These are phyloP conservation scores for Fusarium sp. DNA, from an alignment of 2,329 filamentous ascomycete genomes.

Conservation along the genomic window DNA sequence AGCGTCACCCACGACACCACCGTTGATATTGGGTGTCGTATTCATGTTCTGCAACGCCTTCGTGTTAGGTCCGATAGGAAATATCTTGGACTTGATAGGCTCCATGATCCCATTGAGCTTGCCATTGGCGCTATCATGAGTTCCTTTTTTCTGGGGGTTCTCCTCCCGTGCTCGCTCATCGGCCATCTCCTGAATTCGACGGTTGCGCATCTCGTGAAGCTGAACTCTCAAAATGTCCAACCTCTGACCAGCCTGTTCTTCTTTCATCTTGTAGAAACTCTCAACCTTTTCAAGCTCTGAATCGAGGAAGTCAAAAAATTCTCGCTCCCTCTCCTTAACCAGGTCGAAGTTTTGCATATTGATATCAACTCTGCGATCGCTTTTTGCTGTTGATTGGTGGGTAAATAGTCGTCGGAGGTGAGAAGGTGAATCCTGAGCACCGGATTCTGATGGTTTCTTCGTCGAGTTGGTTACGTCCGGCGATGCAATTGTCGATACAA, in stretches of 20 bases:
- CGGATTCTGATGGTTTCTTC: slow-evolving; percentile 35
- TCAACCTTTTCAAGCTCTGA: slow-evolving; percentile 91
- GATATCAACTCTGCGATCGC: slow-evolving; percentile 54
- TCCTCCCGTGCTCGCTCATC: slow-evolving; percentile 53
- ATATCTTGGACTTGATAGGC: slow-evolving; percentile 65
- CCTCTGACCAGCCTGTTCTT: slow-evolving; percentile 82
- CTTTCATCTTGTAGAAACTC: slow-evolving; percentile 86
- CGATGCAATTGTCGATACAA: slow-evolving; percentile 36
- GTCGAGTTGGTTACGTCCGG: slow-evolving; percentile 14
- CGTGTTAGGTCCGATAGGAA: slow-evolving; percentile 70
- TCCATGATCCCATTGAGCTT: slow-evolving; percentile 59
- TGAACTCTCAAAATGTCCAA: slow-evolving; percentile 81
- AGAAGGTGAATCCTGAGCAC: slow-evolving; percentile 44
- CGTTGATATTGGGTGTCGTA: slow-evolving; percentile 58
- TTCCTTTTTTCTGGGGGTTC: slow-evolving; percentile 33
- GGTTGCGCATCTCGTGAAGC: slow-evolving; percentile 91
- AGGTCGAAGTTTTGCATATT: slow-evolving; percentile 64
- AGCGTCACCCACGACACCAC: slow-evolving; percentile 46
- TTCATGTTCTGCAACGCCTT: slow-evolving; percentile 68
- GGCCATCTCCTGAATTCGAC: slow-evolving; percentile 78
- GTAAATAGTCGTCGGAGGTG: slow-evolving; percentile 53
- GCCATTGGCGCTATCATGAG: slow-evolving; percentile 41
- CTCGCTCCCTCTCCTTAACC: slow-evolving; percentile 78
- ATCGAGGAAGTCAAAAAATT: slow-evolving; percentile 90
- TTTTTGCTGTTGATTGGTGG: slow-evolving; percentile 41